These are phyloP conservation scores for Capsella rubella DNA, from an alignment of 441 rosid species.

Conservation along the genomic window DNA sequence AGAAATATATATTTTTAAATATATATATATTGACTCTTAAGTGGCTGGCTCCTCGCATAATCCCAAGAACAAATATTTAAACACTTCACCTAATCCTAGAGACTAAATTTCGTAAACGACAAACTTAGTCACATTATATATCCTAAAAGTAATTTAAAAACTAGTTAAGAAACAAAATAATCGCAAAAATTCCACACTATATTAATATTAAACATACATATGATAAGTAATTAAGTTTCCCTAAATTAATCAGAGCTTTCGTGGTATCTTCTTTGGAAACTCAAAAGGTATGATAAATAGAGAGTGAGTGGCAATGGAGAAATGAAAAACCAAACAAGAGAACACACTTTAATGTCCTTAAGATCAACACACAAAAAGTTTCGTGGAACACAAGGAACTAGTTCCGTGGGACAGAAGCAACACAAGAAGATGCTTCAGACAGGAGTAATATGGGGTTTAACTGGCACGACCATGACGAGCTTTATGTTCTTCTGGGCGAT, in stretches of 20 bases:
- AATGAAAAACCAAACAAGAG: constrained; percentile 25
- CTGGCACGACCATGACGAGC: constrained; percentile 25
- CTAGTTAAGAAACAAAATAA: background rate
- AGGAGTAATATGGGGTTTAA: constrained; percentile 21
- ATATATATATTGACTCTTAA: no score
- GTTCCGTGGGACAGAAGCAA: background rate
- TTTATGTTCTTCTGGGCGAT: constrained; percentile 32
- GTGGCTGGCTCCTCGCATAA: no score
- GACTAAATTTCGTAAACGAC: background rate
- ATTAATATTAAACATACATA: background rate
- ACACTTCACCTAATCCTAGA: background rate
- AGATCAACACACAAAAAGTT: background rate
- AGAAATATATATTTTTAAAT: no score
- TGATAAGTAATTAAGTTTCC: background rate
- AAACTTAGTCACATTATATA: background rate
- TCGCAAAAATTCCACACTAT: background rate
- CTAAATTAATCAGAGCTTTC: constrained; percentile 1
- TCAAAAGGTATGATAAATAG: background rate
- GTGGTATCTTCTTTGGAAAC: constrained; percentile 13
- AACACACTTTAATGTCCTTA: constrained; percentile 8
- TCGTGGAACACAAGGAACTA: background rate
- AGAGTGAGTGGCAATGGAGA: background rate
- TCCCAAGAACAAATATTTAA: background rate
- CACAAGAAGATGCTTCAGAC: constrained; percentile 13
- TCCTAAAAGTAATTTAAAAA: background rate